A percentile compares a stretch with the other conserved stretches of the same genome.
Conservation (phyloP, 1,284 basidiomycete species). For the Schizopora paradoxa region DNA sequence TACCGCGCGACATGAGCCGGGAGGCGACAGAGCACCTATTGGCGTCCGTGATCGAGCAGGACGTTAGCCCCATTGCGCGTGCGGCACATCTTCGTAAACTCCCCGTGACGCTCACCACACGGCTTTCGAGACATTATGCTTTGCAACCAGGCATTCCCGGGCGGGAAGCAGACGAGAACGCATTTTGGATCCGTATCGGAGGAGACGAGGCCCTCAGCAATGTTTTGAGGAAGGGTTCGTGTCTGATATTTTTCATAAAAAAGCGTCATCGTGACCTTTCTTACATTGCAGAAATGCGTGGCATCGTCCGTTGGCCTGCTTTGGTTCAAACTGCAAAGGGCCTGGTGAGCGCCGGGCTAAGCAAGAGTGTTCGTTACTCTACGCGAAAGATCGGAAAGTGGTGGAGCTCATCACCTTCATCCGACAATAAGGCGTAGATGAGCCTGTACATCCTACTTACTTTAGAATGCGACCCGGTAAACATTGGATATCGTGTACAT, state of each 20-base stretch:
- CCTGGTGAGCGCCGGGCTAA: conserved; percentile 74
- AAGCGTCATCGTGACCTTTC: conserved; percentile 3
- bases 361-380: conserved; percentile 75
- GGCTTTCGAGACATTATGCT: conserved; percentile 52
- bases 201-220: conserved; percentile 53
- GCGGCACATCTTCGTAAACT: conserved; percentile 72
- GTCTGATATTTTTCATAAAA: background rate
- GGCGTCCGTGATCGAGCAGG: conserved; percentile 61
- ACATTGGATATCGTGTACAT: no score
- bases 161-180: conserved; percentile 54
- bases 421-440: no score
- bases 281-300: conserved; percentile 53
- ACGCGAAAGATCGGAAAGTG: conserved; percentile 79
- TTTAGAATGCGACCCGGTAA: no score
- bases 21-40: conserved; percentile 23
- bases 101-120: conserved; percentile 58
- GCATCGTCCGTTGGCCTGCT: conserved; percentile 80
- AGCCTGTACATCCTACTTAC: no score
- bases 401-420: no score
- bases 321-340: conserved; percentile 85
- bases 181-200: conserved; percentile 73
- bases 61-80: conserved; percentile 58
- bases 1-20: no score
- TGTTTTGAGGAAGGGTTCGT: conserved; percentile 57
- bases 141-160: conserved; percentile 25